These are phyloP conservation scores for Fagus crenata DNA, from an alignment of 306 rosid species.

Conservation along the genomic window DNA sequence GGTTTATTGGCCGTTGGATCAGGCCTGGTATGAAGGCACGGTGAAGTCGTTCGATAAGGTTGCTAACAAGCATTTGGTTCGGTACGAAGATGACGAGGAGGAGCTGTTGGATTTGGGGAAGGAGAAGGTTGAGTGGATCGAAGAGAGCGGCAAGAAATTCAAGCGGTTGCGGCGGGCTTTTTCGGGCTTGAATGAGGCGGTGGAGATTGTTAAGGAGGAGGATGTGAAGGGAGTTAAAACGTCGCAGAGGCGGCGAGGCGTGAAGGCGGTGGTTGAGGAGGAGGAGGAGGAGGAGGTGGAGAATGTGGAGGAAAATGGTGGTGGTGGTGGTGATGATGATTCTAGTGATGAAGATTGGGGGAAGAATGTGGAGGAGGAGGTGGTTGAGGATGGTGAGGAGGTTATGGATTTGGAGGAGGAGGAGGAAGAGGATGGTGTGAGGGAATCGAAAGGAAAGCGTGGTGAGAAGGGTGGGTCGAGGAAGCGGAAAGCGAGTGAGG, in stretches of 20 bases:
- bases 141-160: constrained; percentile 27
- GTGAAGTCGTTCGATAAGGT: constrained; percentile 51
- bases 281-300: constrained; percentile 44
- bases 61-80: constrained; percentile 54
- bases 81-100: constrained; percentile 76
- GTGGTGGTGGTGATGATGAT: too few species aligned
- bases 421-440: constrained; percentile 37
- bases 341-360: constrained; percentile 24
- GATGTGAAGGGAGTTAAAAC: background rate
- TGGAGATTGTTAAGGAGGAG: background rate
- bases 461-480: constrained; percentile 30
- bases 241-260: background rate
- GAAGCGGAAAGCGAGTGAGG: constrained; percentile 52
- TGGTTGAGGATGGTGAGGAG: constrained; percentile 41
- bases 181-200: constrained; percentile 3
- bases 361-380: constrained; percentile 39
- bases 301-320: constrained; percentile 41
- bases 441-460: constrained; percentile 37
- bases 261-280: constrained; percentile 35
- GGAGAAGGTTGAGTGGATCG: constrained; percentile 74
- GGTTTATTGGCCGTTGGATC: constrained; percentile 81
- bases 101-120: constrained; percentile 51
- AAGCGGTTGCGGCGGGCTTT: constrained; percentile 50
- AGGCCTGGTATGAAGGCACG: constrained; percentile 76
- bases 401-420: constrained; percentile 47